Base-by-base conservation (phyloP, 2,329 filamentous ascomycete genomes). In the Bipolaris zeicola region DNA sequence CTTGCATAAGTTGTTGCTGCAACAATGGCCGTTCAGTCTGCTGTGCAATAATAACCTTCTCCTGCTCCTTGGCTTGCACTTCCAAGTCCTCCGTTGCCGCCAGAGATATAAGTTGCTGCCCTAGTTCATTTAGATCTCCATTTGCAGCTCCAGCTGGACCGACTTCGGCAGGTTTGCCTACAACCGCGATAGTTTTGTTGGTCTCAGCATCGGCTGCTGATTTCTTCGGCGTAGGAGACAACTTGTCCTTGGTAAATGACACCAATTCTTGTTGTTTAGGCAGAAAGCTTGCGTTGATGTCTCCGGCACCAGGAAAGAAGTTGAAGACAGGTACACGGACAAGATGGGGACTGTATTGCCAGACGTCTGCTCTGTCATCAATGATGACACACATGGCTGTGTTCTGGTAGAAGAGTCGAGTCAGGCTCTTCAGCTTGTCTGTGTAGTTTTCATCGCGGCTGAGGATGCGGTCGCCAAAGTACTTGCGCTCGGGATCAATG, bases 351-450 rank as follows among this genome's bases (percentile, higher is more conserved):
- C 90, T 89, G 83, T 96, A 98, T 65, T 89, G 87, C 95, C 95
- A 99, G 6, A 99, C 94, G 74, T 99, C 95, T 50, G 92, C 92
- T 65, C 95, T 87, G 76, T 99, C 95, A 73, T 99, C 95, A 63
- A 99, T 99, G 68, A 99, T 97, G 56, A 97, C 93, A 0, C 97
- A 96, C 95, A 99, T 99, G 77, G 96, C 94, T 5, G 94, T 98
- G 77, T 96, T 96, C 57, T 96, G 91, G 5, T 96, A 95, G 75
- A 99, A 99, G 13, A 99, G 78, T 6, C 95, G 87, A 71, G 95
- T 90, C 28, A 99, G 80, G 65, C 88, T 95, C 82, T 99, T 99
- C 57, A 90, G 88, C 2, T 89, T 91, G 75, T 98, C 88, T 74
- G 90, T 97, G 52, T 94, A 94, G 73, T 96, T 99, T 78, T 99